Percentiles rank a stretch among this genome's conserved stretches.
Evolutionary conservation across 345 rosid species (phyloP).

Genomic region (Pugionium dolabratum): DNA sequence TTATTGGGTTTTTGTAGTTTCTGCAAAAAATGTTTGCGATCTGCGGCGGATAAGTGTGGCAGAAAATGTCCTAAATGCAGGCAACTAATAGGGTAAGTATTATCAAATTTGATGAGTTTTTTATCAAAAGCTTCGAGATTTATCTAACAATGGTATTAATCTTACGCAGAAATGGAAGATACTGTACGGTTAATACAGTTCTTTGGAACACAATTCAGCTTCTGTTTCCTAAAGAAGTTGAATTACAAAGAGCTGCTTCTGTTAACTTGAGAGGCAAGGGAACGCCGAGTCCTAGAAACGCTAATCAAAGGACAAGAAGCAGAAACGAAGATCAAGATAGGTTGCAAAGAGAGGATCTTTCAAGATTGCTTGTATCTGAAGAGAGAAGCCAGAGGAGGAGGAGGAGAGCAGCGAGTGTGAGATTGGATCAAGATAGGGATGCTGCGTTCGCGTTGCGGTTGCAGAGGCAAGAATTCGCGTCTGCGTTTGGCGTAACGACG

Average conservation of each 20-base stretch:
- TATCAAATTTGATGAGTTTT: neutral
- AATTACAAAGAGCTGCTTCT: slow-evolving; percentile 62
- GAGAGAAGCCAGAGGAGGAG: slow-evolving; percentile 42
- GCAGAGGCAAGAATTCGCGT: slow-evolving; percentile 83
- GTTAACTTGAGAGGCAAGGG: slow-evolving; percentile 24
- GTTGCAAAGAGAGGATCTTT: slow-evolving; percentile 71
- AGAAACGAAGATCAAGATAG: slow-evolving; percentile 50
- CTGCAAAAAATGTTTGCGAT: slow-evolving; percentile 80
- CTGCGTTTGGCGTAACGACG: slow-evolving; percentile 50
- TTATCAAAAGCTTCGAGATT: neutral
- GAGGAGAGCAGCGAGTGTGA: slow-evolving; percentile 37
- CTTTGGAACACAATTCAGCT: slow-evolving; percentile 99
- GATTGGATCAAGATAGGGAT: slow-evolving; percentile 64
- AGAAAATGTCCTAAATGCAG: slow-evolving; percentile 92
- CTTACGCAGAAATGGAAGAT: slow-evolving; percentile 69
- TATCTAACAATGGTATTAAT: neutral
- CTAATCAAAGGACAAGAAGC: slow-evolving; percentile 26
- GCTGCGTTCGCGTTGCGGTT: slow-evolving; percentile 78
- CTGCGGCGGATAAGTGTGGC: slow-evolving; percentile 92
- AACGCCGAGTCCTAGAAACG: slow-evolving; percentile 26
- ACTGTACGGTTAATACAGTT: slow-evolving; percentile 87
- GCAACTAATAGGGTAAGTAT: slow-evolving; percentile 68
- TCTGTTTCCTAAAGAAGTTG: slow-evolving; percentile 82
- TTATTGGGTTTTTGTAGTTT: slow-evolving; percentile 57
- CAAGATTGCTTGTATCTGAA: slow-evolving; percentile 42